Percentiles rank a stretch among this genome's conserved stretches.
phyloP scores from a whole-genome alignment of 2,329 filamentous ascomycete genomes.

The Orbilia quercus region DNA sequence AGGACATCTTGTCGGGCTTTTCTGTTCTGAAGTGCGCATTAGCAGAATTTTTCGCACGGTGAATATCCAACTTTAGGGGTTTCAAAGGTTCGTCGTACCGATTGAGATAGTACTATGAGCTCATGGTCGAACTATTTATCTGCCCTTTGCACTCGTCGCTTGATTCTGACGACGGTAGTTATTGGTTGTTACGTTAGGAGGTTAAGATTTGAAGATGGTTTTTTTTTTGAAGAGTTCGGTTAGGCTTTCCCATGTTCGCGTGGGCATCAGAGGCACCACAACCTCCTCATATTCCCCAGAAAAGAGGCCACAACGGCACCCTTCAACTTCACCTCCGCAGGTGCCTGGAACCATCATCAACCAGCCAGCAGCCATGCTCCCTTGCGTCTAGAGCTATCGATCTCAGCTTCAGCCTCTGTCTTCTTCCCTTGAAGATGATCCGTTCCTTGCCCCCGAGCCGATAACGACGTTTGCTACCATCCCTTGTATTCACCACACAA shows the following conservation, averaged over 20 bases:
- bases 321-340: neutral
- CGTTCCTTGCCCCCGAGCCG: slow-evolving; percentile 20
- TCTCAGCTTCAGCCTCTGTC: neutral
- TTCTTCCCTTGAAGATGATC: slow-evolving; percentile 36
- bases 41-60: slow-evolving; percentile 10
- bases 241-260: slow-evolving; percentile 26
- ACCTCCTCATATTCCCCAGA: slow-evolving; percentile 12
- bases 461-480: slow-evolving; percentile 25
- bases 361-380: slow-evolving; percentile 23
- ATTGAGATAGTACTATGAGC: slow-evolving; percentile 28
- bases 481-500: slow-evolving; percentile 12
- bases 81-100: slow-evolving; percentile 4
- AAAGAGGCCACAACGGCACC: slow-evolving; percentile 5
- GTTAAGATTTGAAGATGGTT: neutral
- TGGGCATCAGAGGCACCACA: neutral
- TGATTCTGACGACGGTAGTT: neutral
- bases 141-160: neutral
- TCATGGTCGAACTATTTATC: slow-evolving; percentile 15
- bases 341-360: slow-evolving; percentile 16
- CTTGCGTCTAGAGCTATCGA: slow-evolving; percentile 3
- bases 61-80: neutral
- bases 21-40: slow-evolving; percentile 20
- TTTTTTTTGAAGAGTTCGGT: slow-evolving; percentile 23
- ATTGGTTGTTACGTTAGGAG: neutral
- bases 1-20: slow-evolving; percentile 71